These are phyloP conservation scores for Picea glauca DNA, from an alignment of 75 land plant genomes.

Conservation along the genomic window DNA sequence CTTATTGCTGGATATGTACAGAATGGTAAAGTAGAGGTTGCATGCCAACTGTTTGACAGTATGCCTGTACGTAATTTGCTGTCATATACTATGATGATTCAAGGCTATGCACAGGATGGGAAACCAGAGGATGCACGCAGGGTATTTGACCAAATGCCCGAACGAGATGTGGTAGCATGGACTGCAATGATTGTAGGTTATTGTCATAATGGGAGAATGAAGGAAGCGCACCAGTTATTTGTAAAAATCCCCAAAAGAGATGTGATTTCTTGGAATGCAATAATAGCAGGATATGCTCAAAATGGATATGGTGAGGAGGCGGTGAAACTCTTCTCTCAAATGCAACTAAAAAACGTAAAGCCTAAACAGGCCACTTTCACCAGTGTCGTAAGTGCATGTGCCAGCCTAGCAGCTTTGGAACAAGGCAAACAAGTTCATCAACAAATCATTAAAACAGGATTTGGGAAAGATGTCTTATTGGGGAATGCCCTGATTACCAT, in stretches of 20 bases:
- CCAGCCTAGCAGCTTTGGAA: conserved; percentile 42
- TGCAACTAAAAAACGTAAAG: conserved; percentile 21
- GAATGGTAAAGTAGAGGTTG: too few relatives aligned
- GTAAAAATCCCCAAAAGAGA: conserved; percentile 38
- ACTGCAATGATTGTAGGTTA: conserved; percentile 25
- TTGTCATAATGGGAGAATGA: conserved; percentile 22
- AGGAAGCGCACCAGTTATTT: conserved; percentile 47
- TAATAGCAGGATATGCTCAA: conserved; percentile 48
- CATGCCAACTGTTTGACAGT: too few relatives aligned
- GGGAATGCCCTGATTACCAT: conserved; percentile 44
- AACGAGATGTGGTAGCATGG: conserved; percentile 28
- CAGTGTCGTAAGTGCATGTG: conserved; percentile 52
- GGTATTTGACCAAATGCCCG: conserved; percentile 22
- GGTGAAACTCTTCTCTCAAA: conserved; percentile 43
- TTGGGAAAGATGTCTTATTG: conserved; percentile 17
- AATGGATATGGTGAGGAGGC: conserved; percentile 48
- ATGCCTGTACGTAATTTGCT: too few relatives aligned
- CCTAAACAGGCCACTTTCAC: conserved; percentile 64
- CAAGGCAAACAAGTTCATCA: conserved; percentile 57
- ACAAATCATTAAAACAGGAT: conserved; percentile 11
- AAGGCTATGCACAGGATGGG: conserved; percentile 59
- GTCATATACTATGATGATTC: too few relatives aligned
- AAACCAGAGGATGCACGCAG: conserved; percentile 44
- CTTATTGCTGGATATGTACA: conserved; percentile 21
- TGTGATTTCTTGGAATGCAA: conserved; percentile 61